Evolutionary conservation across 1,284 basidiomycete species (phyloP).

Genomic region (Trichosporon sp.): DNA sequence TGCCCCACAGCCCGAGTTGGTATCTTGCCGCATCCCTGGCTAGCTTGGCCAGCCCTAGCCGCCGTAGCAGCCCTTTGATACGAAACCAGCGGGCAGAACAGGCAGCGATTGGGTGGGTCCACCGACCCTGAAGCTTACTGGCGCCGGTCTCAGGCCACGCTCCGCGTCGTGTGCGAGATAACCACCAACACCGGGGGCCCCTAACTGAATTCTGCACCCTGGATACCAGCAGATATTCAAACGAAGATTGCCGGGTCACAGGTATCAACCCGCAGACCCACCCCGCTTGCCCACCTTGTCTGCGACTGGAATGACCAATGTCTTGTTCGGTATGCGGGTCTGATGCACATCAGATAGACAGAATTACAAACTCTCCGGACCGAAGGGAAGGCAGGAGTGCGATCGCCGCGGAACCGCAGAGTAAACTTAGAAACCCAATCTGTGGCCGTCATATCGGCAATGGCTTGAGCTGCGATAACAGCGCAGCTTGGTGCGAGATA

Average conservation of each 20-base stretch:
- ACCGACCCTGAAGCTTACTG: neutral
- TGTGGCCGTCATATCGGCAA: no score
- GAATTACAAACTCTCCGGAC: neutral
- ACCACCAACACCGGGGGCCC: neutral
- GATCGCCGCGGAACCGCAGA: no score
- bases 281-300: neutral
- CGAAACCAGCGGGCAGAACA: neutral
- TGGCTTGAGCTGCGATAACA: no score
- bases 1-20: no score
- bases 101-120: neutral
- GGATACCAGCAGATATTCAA: neutral
- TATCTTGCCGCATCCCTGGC: neutral
- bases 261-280: neutral
- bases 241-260: neutral
- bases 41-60: no score
- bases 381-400: neutral
- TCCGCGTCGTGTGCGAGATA: neutral
- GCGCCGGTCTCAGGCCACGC: neutral
- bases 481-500: no score
- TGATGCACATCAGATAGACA: neutral
- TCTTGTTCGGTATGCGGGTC: neutral
- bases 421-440: no score
- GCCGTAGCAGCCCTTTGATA: neutral
- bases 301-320: neutral
- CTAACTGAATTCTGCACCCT: neutral